phyloP scores from a whole-genome alignment of 2,329 filamentous ascomycete species.

The Pseudogymnoascus sp. region DNA sequence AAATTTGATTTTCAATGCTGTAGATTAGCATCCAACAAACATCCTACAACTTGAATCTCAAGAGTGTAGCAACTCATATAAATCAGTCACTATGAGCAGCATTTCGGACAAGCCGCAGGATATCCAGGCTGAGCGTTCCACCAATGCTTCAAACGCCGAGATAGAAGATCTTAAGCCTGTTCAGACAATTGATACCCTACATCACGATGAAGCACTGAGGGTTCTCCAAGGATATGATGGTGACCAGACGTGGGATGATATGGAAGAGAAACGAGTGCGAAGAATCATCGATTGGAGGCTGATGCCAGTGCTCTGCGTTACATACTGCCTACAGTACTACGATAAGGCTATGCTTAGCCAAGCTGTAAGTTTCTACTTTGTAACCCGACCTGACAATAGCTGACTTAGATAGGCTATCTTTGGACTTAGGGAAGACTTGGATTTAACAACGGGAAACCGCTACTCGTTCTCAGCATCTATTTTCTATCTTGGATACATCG shows the following conservation, averaged over 20 bases:
- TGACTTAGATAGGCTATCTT: slow-evolving; percentile 31
- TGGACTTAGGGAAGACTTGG: slow-evolving; percentile 35
- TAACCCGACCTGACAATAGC: not conserved
- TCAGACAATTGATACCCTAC: slow-evolving; percentile 26
- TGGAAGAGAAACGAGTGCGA: slow-evolving; percentile 37
- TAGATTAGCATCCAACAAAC: not conserved
- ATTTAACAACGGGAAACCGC: slow-evolving; percentile 34
- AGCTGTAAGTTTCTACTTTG: slow-evolving; percentile 32
- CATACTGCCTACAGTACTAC: slow-evolving; percentile 41
- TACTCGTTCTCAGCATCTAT: slow-evolving; percentile 40
- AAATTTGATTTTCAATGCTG: not conserved
- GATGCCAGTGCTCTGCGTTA: slow-evolving; percentile 39
- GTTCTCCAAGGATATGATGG: slow-evolving; percentile 37
- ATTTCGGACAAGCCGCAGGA: not conserved
- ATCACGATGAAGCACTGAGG: slow-evolving; percentile 35
- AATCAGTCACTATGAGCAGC: not conserved
- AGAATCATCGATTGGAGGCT: slow-evolving; percentile 38
- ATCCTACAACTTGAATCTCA: not conserved
- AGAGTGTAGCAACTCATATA: not conserved
- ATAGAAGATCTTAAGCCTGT: not conserved
- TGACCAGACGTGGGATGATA: slow-evolving; percentile 35
- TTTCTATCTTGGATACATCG: slow-evolving; percentile 44
- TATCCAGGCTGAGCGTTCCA: not conserved
- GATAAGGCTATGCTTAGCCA: slow-evolving; percentile 48
- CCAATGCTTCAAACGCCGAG: not conserved